These are phyloP conservation scores for Trypanosoma avium DNA, from an alignment of 208 protist species.

Conservation along the genomic window DNA sequence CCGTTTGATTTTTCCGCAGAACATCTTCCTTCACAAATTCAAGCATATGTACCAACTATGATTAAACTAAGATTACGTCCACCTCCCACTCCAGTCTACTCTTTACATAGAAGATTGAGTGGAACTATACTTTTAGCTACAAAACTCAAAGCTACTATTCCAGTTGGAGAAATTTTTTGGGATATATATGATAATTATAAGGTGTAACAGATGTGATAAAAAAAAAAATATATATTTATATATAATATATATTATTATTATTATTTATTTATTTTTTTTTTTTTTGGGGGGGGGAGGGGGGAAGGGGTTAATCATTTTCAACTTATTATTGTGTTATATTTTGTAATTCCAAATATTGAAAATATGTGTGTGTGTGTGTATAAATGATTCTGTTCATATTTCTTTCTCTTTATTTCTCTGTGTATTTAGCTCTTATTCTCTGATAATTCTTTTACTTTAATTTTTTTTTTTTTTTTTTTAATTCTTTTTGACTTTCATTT, in stretches of 20 bases:
- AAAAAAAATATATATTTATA: too few species aligned
- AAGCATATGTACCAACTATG: constrained; percentile 90
- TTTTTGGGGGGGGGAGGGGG: too few species aligned
- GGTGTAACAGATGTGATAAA: neutral
- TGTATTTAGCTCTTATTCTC: neutral
- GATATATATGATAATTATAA: constrained; percentile 42
- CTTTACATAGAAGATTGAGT: constrained; percentile 94
- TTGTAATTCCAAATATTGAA: neutral
- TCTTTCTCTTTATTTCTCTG: constrained; percentile 17
- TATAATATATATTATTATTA: too few species aligned
- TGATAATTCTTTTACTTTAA: neutral
- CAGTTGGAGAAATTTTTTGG: constrained; percentile 76
- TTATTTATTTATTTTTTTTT: too few species aligned
- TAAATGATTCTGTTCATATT: neutral
- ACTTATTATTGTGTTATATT: too few species aligned
- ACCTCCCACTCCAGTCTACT: constrained; percentile 93
- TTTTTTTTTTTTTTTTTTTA: neutral
- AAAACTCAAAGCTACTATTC: constrained; percentile 85
- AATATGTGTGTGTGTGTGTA: constrained; percentile 4
- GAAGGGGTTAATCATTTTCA: too few species aligned
- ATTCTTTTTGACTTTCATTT: neutral
- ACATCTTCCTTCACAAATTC: constrained; percentile 83
- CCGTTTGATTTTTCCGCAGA: constrained; percentile 89
- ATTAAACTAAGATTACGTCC: constrained; percentile 88
- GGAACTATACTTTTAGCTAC: constrained; percentile 93